Base-by-base conservation (phyloP, 1,139 yeast species). In the Hansenula sp. region DNA sequence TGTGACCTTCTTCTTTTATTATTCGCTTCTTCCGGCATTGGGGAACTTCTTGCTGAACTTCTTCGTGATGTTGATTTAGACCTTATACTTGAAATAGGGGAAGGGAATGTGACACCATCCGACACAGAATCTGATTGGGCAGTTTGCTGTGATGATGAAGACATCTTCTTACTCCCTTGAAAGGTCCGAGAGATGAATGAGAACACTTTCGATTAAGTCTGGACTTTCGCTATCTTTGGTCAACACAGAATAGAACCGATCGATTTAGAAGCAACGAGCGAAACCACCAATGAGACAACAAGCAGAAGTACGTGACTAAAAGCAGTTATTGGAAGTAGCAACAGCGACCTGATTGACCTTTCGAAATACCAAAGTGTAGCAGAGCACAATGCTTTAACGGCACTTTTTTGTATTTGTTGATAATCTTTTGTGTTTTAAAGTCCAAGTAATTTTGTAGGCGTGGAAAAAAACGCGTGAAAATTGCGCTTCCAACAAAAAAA, bases 41-140 rank as follows among this genome's bases (percentile, higher is more conserved):
- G 50, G 9, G 52, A 44, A n/a, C 41, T 30, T 17, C 21, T 36
- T 21, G 47, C 38, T 27, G 51, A 48, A 18, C 40, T 41, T 18
- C 17, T 33, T 17, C 33, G 39, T 2, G 52, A 47, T 2, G 28
- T 6, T 15, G 38, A 29, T 12, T 36, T 28, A 3, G 50, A 45
- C 33, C 39, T 45, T 19, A 35, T 44, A 17, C 47, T 48, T 1
- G 50, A 43, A 3, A 36, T 36, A 3, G 48, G 48, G 9, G 50
- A 47, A 42, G 46, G 61, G 11, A 45, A 44, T 8, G 42, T 40
- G 11, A 32, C 21, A 1, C 37, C 43, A 12, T 18, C 38, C 6
- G 19, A 3, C 9, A 29, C 40, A 7, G 39, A 2, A 12, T 36
- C 39, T 5, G 41, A 25, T 8, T 30, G 25, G 10, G 5, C 30